phyloP scores from a whole-genome alignment of 179 eudicot genomes.

The Actinidia arguta region DNA sequence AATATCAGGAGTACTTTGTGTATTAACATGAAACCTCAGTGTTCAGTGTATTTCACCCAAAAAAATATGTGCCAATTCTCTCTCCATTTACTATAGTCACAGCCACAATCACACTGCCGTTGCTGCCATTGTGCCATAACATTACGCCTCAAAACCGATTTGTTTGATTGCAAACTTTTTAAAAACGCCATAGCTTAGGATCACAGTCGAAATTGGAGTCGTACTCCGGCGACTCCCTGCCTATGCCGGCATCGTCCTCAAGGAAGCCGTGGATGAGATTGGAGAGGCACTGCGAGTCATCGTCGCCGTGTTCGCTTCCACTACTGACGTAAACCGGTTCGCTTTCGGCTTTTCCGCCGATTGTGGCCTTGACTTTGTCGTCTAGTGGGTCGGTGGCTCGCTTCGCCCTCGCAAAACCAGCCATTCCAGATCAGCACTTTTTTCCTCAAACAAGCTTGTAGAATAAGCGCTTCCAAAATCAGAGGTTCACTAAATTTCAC shows the following conservation, averaged over 20 bases:
- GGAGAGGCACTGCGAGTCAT: slow-evolving; percentile 51
- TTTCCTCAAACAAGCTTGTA: neutral
- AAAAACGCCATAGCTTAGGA: slow-evolving; percentile 45
- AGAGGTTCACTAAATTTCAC: no score
- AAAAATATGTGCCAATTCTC: no score
- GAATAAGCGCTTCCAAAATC: no score
- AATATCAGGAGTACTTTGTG: no score
- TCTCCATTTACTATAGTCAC: no score
- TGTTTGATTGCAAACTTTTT: slow-evolving; percentile 29
- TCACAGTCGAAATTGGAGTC: slow-evolving; percentile 49
- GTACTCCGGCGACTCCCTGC: neutral
- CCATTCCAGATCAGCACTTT: slow-evolving; percentile 24
- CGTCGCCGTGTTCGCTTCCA: slow-evolving; percentile 73
- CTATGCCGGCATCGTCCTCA: slow-evolving; percentile 32
- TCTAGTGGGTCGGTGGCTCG: slow-evolving; percentile 59
- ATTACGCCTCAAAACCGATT: slow-evolving; percentile 42
- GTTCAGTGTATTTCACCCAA: no score
- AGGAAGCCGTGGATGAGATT: slow-evolving; percentile 62
- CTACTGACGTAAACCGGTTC: slow-evolving; percentile 39
- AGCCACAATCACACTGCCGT: no score
- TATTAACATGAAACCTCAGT: no score
- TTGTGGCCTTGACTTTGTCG: slow-evolving; percentile 56
- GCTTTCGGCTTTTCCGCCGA: slow-evolving; percentile 33
- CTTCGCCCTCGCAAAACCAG: slow-evolving; percentile 38
- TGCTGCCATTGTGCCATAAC: no score